A percentile compares a stretch with the other conserved stretches of the same genome.
Evolutionary conservation across 345 rosid genomes (phyloP).

Genomic region (Citrus cavaleriei): DNA sequence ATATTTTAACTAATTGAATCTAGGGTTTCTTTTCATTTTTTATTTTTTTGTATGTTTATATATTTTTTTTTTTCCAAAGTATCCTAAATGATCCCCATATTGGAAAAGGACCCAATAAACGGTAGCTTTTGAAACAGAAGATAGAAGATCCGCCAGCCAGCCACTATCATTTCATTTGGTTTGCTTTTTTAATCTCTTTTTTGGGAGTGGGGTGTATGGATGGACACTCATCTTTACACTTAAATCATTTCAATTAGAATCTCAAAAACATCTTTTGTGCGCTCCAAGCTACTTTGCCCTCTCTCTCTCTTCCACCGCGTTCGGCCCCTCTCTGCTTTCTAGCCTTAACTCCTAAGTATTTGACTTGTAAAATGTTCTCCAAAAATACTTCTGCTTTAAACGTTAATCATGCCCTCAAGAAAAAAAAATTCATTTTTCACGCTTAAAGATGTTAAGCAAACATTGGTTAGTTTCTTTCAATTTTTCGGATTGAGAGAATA

Average conservation of each 20-base stretch:
- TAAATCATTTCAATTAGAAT: conserved; percentile 28
- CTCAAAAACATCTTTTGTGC: conserved; percentile 56
- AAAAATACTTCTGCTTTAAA: conserved; percentile 12
- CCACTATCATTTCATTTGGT: neutral
- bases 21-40: no score
- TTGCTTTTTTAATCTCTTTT: conserved; percentile 12
- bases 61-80: conserved; percentile 19
- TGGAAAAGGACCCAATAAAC: conserved; percentile 3
- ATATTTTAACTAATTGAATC: conserved; percentile 19
- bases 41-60: no score
- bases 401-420: conserved; percentile 19
- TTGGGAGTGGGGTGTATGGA: neutral
- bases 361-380: conserved; percentile 13
- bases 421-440: neutral
- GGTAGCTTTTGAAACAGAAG: conserved; percentile 26
- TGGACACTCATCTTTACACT: conserved; percentile 1
- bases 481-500: neutral
- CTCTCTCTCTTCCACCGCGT: conserved; percentile 28
- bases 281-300: conserved; percentile 39
- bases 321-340: conserved; percentile 36
- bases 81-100: conserved; percentile 14
- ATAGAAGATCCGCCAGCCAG: conserved; percentile 29
- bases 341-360: conserved; percentile 53
- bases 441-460: neutral
- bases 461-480: neutral